These are phyloP conservation scores for Ogataea ramenticola DNA, from an alignment of 805 yeast genomes.

Conservation along the genomic window DNA sequence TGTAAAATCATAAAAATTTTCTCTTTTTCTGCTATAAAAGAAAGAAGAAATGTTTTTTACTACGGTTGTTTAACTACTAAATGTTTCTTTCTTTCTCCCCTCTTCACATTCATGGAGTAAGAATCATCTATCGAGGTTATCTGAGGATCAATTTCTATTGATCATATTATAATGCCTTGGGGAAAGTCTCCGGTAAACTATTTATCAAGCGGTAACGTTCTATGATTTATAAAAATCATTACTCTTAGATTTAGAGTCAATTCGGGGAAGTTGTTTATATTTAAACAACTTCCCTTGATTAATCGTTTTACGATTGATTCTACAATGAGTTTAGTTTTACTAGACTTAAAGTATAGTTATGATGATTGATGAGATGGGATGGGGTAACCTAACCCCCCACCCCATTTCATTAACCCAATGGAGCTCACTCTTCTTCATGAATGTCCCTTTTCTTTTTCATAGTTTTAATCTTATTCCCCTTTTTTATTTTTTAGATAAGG, in stretches of 20 bases:
- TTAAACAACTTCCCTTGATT: not conserved
- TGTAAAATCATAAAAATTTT: too few species aligned
- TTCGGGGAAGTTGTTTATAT: not conserved
- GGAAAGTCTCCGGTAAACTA: constrained; percentile 81
- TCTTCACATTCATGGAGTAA: constrained; percentile 53
- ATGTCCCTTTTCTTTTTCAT: constrained; percentile 28
- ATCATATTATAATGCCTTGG: constrained; percentile 45
- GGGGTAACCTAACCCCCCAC: too few species aligned
- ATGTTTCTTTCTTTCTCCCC: not conserved
- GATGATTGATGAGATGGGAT: constrained; percentile 57
- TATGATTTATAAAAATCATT: constrained; percentile 12
- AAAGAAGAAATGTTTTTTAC: too few species aligned
- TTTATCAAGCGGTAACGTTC: constrained; percentile 50
- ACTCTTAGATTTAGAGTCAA: constrained; percentile 4
- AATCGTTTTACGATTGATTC: not conserved
- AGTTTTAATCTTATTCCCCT: constrained; percentile 19
- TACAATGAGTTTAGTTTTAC: constrained; percentile 4
- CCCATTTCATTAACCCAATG: constrained; percentile 55
- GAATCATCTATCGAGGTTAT: constrained; percentile 72
- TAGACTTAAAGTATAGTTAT: constrained; percentile 63
- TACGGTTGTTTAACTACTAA: too few species aligned
- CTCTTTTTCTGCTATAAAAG: too few species aligned
- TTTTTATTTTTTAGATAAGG: constrained; percentile 10
- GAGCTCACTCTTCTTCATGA: constrained; percentile 77
- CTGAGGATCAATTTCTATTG: constrained; percentile 36